Evolutionary conservation across 2,329 filamentous ascomycete species (phyloP).

Genomic region (Alternaria viburni): DNA sequence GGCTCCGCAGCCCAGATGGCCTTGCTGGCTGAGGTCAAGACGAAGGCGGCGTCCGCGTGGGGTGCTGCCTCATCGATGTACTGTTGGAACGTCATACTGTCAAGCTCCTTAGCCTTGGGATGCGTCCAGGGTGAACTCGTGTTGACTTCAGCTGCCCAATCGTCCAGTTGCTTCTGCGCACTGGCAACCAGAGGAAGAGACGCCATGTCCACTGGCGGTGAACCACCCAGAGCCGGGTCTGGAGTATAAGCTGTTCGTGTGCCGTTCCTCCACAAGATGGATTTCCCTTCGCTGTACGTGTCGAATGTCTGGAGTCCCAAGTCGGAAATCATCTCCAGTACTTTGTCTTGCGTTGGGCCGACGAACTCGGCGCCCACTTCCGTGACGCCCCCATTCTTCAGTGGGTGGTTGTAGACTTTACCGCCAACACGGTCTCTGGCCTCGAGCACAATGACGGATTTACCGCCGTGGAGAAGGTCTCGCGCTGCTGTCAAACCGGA

Average conservation of each 20-base stretch:
- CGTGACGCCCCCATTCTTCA: constrained; percentile 27
- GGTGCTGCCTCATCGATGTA: constrained; percentile 7
- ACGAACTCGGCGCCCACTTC: constrained; percentile 34
- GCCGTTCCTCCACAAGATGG: constrained; percentile 22
- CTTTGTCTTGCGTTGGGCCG: constrained; percentile 29
- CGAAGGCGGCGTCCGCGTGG: constrained; percentile 14
- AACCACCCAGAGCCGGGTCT: constrained; percentile 15
- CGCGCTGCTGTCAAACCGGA: constrained; percentile 36
- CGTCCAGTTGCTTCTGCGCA: constrained; percentile 18
- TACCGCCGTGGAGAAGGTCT: constrained; percentile 47
- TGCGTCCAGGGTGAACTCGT: constrained; percentile 23
- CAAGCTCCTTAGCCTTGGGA: constrained; percentile 17
- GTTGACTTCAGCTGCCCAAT: constrained; percentile 26
- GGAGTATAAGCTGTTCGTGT: constrained; percentile 14
- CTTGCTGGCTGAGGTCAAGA: constrained; percentile 17
- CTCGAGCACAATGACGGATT: constrained; percentile 56
- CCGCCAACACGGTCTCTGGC: constrained; percentile 60
- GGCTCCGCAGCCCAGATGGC: constrained; percentile 21
- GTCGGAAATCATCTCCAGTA: constrained; percentile 21
- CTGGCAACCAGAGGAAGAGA: constrained; percentile 17
- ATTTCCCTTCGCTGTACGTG: constrained; percentile 20
- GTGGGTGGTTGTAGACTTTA: constrained; percentile 51
- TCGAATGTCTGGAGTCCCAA: constrained; percentile 25
- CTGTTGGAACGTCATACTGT: constrained; percentile 18
- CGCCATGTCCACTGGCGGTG: constrained; percentile 15